Conservation (phyloP, 1,284 basidiomycete genomes). For the Porodaedalea pini region DNA sequence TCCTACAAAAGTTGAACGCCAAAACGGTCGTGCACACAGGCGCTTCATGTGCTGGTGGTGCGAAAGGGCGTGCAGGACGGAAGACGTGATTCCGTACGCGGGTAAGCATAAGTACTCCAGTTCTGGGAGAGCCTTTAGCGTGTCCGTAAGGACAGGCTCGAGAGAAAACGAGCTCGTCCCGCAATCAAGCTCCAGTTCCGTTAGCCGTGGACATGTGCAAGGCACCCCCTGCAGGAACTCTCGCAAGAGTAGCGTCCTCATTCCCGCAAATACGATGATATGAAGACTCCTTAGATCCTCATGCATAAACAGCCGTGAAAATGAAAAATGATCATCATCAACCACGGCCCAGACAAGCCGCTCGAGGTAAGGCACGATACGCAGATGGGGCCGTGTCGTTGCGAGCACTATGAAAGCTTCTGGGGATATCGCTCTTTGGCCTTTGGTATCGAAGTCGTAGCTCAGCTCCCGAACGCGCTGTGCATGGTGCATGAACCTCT, state of each 20-base stretch:
- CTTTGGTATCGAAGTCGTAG: slow-evolving; percentile 3
- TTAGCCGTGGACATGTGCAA: not conserved
- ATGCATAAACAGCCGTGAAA: slow-evolving; percentile 6
- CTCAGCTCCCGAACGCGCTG: not conserved
- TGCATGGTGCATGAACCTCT: slow-evolving; percentile 5
- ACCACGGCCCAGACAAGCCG: slow-evolving; percentile 7
- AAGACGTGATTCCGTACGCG: slow-evolving; percentile 7
- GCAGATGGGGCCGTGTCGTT: not conserved
- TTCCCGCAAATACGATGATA: not conserved
- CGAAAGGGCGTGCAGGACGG: slow-evolving; percentile 1
- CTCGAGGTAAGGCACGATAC: not conserved
- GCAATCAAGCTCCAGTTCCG: not conserved
- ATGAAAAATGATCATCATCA: slow-evolving; percentile 1
- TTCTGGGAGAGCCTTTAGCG: not conserved
- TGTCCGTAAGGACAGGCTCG: slow-evolving; percentile 1
- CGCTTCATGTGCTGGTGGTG: not conserved
- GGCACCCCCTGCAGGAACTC: slow-evolving; percentile 1
- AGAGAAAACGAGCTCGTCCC: not conserved
- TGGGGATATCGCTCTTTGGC: not conserved
- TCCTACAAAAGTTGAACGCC: not conserved
- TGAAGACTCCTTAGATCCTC: not conserved
- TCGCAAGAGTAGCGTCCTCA: not conserved
- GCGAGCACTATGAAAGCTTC: not conserved
- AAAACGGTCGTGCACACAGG: not conserved
- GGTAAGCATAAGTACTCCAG: slow-evolving; percentile 4